Conservation (phyloP, 2,329 filamentous ascomycete genomes). For the Cladosporium sp. region DNA sequence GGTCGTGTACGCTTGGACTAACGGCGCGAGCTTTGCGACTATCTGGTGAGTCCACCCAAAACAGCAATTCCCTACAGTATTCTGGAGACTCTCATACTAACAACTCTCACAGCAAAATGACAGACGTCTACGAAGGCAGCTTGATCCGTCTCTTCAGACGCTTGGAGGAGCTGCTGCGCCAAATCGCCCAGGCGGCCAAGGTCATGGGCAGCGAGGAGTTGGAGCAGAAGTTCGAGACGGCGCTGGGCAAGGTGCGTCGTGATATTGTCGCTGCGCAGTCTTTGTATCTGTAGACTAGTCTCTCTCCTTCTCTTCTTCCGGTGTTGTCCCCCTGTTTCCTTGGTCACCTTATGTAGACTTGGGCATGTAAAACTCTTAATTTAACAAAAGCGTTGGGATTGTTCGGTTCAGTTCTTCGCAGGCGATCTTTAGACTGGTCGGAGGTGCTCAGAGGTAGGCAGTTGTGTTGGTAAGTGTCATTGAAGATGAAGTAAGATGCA, state of each 20-base stretch:
- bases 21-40: constrained; percentile 83
- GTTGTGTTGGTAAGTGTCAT: too few relatives aligned
- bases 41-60: constrained; percentile 70
- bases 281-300: constrained; percentile 66
- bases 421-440: too few relatives aligned
- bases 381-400: too few relatives aligned
- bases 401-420: too few relatives aligned
- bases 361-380: too few relatives aligned
- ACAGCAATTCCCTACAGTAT: neutral
- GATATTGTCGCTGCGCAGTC: constrained; percentile 96
- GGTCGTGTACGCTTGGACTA: constrained; percentile 87
- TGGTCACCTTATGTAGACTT: too few relatives aligned
- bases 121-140: constrained; percentile 94
- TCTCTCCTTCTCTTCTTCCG: neutral
- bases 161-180: constrained; percentile 86
- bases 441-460: too few relatives aligned
- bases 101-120: constrained; percentile 76
- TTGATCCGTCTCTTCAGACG: constrained; percentile 94
- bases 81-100: neutral
- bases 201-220: constrained; percentile 98
- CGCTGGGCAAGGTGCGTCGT: constrained; percentile 78
- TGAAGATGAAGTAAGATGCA: too few relatives aligned
- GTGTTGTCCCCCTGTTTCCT: too few relatives aligned
- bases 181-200: constrained; percentile 93
- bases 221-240: constrained; percentile 84